phyloP scores from a whole-genome alignment of 2,329 filamentous ascomycete species.

The Sclerotinia subarctica region DNA sequence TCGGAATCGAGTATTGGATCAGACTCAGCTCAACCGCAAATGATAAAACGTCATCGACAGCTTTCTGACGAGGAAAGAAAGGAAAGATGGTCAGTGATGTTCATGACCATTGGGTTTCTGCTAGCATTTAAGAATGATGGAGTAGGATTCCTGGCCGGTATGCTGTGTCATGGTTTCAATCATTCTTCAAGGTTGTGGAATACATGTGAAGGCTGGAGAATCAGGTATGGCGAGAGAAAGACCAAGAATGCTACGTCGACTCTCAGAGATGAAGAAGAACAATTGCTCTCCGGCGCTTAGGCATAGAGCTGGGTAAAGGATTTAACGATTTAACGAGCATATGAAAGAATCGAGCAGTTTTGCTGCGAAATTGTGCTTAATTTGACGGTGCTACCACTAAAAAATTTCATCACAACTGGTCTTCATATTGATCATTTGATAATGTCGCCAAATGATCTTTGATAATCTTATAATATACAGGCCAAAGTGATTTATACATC shows the following conservation, averaged over 20 bases:
- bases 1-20: conserved; percentile 42
- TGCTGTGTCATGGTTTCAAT: conserved; percentile 74
- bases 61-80: conserved; percentile 65
- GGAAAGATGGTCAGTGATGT: conserved; percentile 84
- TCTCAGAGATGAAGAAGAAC: conserved; percentile 22
- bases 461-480: conserved; percentile 18
- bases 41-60: conserved; percentile 46
- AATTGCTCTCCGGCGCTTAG: conserved; percentile 14
- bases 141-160: conserved; percentile 78
- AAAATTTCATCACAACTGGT: not conserved
- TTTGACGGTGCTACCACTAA: not conserved
- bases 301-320: no score
- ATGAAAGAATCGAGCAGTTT: not conserved
- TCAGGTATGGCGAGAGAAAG: conserved; percentile 16
- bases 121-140: conserved; percentile 88
- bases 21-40: conserved; percentile 27
- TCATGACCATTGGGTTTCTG: conserved; percentile 78
- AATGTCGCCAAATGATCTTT: not conserved
- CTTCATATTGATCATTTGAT: not conserved
- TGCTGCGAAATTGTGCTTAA: not conserved
- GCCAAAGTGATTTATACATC: not conserved
- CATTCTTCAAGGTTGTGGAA: conserved; percentile 25
- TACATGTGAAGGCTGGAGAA: conserved; percentile 22
- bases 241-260: conserved; percentile 18
- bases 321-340: not conserved